phyloP scores from a whole-genome alignment of 2,329 filamentous ascomycete genomes.

The Trichoderma sp. region DNA sequence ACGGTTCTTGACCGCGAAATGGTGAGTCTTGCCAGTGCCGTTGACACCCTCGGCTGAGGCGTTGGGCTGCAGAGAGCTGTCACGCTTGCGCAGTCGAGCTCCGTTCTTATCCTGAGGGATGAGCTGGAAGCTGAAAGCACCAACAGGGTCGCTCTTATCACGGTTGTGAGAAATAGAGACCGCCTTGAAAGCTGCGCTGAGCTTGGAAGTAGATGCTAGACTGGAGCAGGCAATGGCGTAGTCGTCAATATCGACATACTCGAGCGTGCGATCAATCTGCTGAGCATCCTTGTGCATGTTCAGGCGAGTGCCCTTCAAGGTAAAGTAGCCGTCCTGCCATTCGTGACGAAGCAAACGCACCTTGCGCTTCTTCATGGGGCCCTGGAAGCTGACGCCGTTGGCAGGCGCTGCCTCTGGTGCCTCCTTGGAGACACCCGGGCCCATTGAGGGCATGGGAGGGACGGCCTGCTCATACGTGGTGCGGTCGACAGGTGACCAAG shows the following conservation, averaged over 20 bases:
- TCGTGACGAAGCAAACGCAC: slow-evolving; percentile 86
- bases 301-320: slow-evolving; percentile 70
- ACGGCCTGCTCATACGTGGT: slow-evolving; percentile 45
- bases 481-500: slow-evolving; percentile 53
- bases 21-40: slow-evolving; percentile 77
- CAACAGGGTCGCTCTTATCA: slow-evolving; percentile 56
- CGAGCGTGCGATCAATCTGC: slow-evolving; percentile 57
- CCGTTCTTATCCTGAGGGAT: slow-evolving; percentile 65
- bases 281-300: slow-evolving; percentile 69
- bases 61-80: slow-evolving; percentile 43
- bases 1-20: slow-evolving; percentile 83
- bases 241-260: slow-evolving; percentile 84
- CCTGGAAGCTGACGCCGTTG: slow-evolving; percentile 66
- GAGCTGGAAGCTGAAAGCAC: slow-evolving; percentile 81
- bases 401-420: slow-evolving; percentile 35
- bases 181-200: slow-evolving; percentile 82
- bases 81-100: slow-evolving; percentile 52
- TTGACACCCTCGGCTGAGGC: slow-evolving; percentile 48
- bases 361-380: slow-evolving; percentile 93
- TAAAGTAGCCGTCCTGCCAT: slow-evolving; percentile 91
- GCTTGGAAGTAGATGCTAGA: slow-evolving; percentile 71
- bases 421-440: slow-evolving; percentile 27
- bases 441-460: slow-evolving; percentile 32
- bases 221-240: slow-evolving; percentile 84
- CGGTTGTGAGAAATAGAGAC: slow-evolving; percentile 59